A percentile compares a stretch with the other conserved stretches of the same genome.
Conservation (phyloP, 805 yeast genomes). For the Tetrapisispora namnaoensis region DNA sequence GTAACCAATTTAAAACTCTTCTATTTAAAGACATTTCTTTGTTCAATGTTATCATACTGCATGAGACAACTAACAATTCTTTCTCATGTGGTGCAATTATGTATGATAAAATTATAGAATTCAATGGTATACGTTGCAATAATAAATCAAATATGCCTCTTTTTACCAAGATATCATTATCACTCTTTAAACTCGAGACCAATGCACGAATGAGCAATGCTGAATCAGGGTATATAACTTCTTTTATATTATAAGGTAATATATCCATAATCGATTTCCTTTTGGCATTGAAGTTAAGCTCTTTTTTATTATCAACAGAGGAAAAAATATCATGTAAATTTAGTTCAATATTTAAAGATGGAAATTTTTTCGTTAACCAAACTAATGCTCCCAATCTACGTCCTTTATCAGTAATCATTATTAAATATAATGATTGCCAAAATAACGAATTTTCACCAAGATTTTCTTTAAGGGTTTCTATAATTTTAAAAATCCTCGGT, state of each 20-base stretch:
- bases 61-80: constrained; percentile 47
- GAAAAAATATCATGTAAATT: constrained; percentile 14
- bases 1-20: constrained; percentile 85
- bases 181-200: constrained; percentile 53
- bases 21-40: constrained; percentile 93
- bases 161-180: constrained; percentile 61
- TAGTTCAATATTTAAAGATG: constrained; percentile 37
- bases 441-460: constrained; percentile 62
- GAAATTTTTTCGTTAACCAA: constrained; percentile 56
- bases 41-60: constrained; percentile 59
- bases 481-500: constrained; percentile 44
- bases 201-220: constrained; percentile 72
- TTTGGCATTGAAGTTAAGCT: background rate
- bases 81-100: constrained; percentile 45
- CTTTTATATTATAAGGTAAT: constrained; percentile 43
- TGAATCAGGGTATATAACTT: constrained; percentile 63
- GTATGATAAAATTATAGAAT: constrained; percentile 44
- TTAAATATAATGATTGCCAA: constrained; percentile 75
- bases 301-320: background rate
- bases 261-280: constrained; percentile 30
- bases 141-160: constrained; percentile 84
- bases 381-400: constrained; percentile 74
- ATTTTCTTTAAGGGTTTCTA: constrained; percentile 49
- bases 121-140: constrained; percentile 54
- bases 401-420: constrained; percentile 70